These are phyloP conservation scores for Blastomyces gilchristii DNA, from an alignment of 2,329 filamentous ascomycete species.

Conservation along the genomic window DNA sequence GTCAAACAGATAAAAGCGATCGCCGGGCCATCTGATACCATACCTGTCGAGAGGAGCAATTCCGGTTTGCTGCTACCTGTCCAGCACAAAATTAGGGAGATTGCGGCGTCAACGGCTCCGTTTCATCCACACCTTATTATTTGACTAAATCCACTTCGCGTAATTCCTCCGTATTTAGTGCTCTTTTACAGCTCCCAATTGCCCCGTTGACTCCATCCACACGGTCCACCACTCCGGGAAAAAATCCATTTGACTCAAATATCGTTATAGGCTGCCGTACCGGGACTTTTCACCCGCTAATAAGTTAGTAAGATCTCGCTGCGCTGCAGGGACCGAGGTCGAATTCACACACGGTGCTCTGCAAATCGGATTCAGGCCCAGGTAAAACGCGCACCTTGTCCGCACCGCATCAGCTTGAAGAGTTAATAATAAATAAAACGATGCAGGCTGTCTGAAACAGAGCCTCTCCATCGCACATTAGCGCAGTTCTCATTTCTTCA, in stretches of 20 bases:
- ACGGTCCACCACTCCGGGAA: too few species aligned
- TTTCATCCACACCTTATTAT: not conserved
- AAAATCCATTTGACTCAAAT: too few species aligned
- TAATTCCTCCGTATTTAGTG: conserved; percentile 1
- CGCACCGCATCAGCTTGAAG: not conserved
- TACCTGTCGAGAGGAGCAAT: not conserved
- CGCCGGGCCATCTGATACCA: too few species aligned
- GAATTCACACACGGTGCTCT: too few species aligned
- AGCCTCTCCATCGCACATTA: not conserved
- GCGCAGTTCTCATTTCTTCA: not conserved
- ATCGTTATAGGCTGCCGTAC: too few species aligned
- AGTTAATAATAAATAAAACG: not conserved
- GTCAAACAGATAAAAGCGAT: too few species aligned
- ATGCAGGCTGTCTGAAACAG: not conserved
- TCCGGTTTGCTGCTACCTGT: not conserved
- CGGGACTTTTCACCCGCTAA: too few species aligned
- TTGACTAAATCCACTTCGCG: not conserved
- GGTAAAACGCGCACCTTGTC: not conserved
- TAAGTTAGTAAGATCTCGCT: too few species aligned
- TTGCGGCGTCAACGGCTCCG: not conserved
- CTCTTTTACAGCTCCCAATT: not conserved
- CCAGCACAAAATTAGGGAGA: not conserved
- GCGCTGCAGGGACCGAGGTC: too few species aligned
- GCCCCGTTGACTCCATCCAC: not conserved
- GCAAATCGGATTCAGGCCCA: too few species aligned